Conservation (phyloP, 371 early-diverging fungal genomes). For the Rhizomucor miehei region DNA sequence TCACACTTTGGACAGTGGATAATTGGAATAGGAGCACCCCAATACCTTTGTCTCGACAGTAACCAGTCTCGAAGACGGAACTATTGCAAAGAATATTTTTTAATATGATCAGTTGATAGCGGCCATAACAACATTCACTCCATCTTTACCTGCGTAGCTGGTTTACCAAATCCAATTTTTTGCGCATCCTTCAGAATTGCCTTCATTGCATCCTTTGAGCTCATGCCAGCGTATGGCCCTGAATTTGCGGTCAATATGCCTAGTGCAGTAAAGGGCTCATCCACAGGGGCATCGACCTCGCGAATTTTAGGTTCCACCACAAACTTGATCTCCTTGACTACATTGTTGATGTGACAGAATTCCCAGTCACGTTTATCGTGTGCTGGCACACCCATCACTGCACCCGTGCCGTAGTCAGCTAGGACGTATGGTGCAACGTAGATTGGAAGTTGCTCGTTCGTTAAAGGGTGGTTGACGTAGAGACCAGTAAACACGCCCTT, state of each 20-base stretch:
- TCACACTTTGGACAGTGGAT: slow-evolving; percentile 86
- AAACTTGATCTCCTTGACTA: slow-evolving; percentile 33
- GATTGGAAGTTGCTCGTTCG: slow-evolving; percentile 60
- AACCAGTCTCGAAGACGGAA: slow-evolving; percentile 96
- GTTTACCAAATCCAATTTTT: slow-evolving; percentile 46
- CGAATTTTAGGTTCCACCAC: slow-evolving; percentile 51
- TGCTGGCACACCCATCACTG: slow-evolving; percentile 88
- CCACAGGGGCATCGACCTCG: slow-evolving; percentile 18
- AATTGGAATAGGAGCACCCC: slow-evolving; percentile 99
- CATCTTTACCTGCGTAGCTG: slow-evolving; percentile 47
- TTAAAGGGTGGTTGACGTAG: slow-evolving; percentile 67
- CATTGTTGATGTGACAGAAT: slow-evolving; percentile 56
- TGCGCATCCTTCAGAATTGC: slow-evolving; percentile 56
- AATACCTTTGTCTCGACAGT: slow-evolving; percentile 96
- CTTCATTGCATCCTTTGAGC: slow-evolving; percentile 56
- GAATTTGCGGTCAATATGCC: slow-evolving; percentile 58
- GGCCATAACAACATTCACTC: no score
- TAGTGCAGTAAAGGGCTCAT: slow-evolving; percentile 44
- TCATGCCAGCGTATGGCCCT: slow-evolving; percentile 57
- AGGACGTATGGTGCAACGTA: slow-evolving; percentile 80
- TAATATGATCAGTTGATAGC: no score
- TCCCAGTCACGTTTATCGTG: slow-evolving; percentile 79
- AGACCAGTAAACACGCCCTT: slow-evolving; percentile 67
- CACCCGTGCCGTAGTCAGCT: slow-evolving; percentile 80
- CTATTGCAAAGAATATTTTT: no score